A percentile compares a stretch with the other conserved stretches of the same genome.
Conservation (phyloP, 139 green algal genomes). For the Coelastrella sp. region DNA sequence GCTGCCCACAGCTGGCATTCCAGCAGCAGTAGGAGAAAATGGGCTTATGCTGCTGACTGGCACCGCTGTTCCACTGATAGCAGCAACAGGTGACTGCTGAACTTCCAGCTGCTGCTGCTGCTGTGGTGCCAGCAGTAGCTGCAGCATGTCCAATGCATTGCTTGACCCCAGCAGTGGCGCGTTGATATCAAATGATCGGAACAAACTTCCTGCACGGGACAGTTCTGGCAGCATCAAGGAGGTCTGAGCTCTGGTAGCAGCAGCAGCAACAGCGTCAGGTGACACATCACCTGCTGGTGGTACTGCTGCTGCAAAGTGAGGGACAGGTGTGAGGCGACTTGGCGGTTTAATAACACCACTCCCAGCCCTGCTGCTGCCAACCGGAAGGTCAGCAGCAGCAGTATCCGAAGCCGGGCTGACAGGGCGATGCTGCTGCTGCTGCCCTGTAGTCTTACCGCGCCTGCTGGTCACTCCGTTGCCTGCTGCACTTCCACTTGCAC, state of each 20-base stretch:
- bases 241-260: neutral
- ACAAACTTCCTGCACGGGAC: neutral
- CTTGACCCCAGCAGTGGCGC: neutral
- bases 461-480: neutral
- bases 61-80: neutral
- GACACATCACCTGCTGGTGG: neutral
- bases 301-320: slow-evolving; percentile 3
- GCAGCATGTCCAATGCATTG: neutral
- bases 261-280: neutral
- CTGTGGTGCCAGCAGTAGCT: neutral
- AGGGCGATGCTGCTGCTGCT: too few species aligned
- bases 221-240: neutral
- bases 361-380: neutral
- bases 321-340: neutral
- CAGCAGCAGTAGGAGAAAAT: neutral
- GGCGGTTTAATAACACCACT: neutral
- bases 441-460: neutral
- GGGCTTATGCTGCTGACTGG: neutral
- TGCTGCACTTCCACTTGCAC: neutral
- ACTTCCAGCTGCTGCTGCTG: neutral
- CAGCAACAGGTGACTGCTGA: neutral
- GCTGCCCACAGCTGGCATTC: neutral
- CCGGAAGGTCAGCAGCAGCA: neutral
- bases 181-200: neutral
- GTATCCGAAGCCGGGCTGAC: too few species aligned